Evolutionary conservation across 163 green algal genomes (phyloP), one percentile per base, ranked within the genome.

Genomic region (Scenedesmus sp.): DNA sequence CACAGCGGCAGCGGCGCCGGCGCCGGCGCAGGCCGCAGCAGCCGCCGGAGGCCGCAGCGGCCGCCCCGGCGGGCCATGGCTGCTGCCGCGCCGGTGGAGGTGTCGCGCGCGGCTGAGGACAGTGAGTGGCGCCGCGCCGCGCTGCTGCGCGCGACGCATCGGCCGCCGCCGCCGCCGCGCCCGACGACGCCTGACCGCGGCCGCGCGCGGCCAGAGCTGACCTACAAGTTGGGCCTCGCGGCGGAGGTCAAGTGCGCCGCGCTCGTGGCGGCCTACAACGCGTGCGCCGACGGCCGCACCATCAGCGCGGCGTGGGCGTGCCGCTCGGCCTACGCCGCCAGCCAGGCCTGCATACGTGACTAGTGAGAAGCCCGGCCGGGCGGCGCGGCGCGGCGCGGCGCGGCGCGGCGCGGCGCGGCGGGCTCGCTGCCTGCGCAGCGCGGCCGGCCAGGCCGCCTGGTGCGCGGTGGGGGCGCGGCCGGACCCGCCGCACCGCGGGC

Each of bases 221-320:
- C 90, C 31, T 91, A 86, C 76, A 78, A 75, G n/a, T 51, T 93
- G 24, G 88, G 91, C 69, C 60, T 89, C 26, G 69, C 69, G n/a
- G 88, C 71, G 0, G 88, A 87, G 44, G 31, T 79, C 4, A 83
- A 86, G 63, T 93, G 88, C 71, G 42, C 26, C 18, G 24, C 70
- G 4, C 36, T 78, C 2, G 60, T 85, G 11, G 65, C 63, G 17
- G 78, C 81, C 1, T 93, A 91, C 64, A 87, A 88, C 6, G 76
- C 82, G 15, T 93, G 88, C 70, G 86, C 74, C 33, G 28, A 60
- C 24, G 86, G 81, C 0, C 70, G 87, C 5, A 81, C 84, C 3
- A 33, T 93, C 28, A 89, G 75, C 9, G 79, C 87, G 39, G 85
- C 47, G 3, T 92, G 87, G 87, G 78, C 83, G 14, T 93, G 88